Percentiles rank a stretch among this genome's conserved stretches.
These are phyloP conservation scores for Rusavskia elegans DNA, from an alignment of 495 filamentous ascomycete species.

Conservation along the genomic window DNA sequence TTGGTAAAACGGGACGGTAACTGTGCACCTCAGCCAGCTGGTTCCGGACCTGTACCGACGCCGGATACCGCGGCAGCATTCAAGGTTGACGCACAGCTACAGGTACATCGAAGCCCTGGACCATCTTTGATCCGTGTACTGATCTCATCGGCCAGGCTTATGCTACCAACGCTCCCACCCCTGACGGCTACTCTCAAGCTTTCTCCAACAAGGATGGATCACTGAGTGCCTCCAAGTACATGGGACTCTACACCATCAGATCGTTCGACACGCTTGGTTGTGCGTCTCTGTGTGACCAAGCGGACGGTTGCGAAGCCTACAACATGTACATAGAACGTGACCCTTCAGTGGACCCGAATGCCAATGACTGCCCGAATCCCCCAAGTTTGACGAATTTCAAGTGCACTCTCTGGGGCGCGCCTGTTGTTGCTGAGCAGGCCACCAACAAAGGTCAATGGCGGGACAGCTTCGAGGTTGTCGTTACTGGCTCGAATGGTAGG, in stretches of 20 bases:
- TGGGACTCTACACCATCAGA: conserved; percentile 22
- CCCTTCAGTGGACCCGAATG: conserved; percentile 21
- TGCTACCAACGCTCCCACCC: conserved; percentile 16
- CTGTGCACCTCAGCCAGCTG: conserved; percentile 1
- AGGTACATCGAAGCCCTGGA: not conserved
- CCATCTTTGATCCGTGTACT: not conserved
- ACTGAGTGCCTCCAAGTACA: conserved; percentile 21
- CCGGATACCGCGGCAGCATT: conserved; percentile 2
- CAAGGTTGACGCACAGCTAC: not conserved
- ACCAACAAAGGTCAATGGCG: conserved; percentile 23
- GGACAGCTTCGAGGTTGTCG: conserved; percentile 25
- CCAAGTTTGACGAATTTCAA: conserved; percentile 34
- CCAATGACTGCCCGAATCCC: conserved; percentile 23
- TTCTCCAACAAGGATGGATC: conserved; percentile 23
- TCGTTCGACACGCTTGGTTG: conserved; percentile 26
- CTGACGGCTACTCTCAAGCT: conserved; percentile 21
- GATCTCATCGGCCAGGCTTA: not conserved
- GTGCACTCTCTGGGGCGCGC: conserved; percentile 33
- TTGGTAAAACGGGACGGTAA: not conserved
- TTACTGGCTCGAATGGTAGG: conserved; percentile 26
- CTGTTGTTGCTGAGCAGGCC: conserved; percentile 16
- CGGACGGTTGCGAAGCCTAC: conserved; percentile 22
- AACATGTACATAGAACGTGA: conserved; percentile 35
- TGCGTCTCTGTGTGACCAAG: conserved; percentile 15
- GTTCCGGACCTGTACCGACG: not conserved